phyloP scores from a whole-genome alignment of 2,329 filamentous ascomycete species.

The Ophiognomonia clavigignenti-juglandacearum region DNA sequence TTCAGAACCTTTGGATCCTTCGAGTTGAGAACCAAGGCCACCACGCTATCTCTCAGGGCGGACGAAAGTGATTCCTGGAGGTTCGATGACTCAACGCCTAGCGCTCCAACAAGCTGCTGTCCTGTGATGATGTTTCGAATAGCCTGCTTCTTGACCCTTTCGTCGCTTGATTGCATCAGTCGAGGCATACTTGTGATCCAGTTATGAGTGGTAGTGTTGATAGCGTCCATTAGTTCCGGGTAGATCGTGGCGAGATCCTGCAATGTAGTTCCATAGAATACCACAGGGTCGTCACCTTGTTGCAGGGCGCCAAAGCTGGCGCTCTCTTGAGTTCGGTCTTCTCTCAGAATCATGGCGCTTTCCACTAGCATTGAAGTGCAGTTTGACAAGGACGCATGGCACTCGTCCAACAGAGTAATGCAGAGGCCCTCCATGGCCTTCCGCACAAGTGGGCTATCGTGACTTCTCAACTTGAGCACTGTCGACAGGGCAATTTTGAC shows the following conservation, averaged over 20 bases:
- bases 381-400: slow-evolving; percentile 65
- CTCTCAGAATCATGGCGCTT: slow-evolving; percentile 66
- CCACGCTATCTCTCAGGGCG: slow-evolving; percentile 71
- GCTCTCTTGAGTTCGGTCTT: slow-evolving; percentile 35
- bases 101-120: slow-evolving; percentile 58
- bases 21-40: slow-evolving; percentile 33
- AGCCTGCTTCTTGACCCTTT: slow-evolving; percentile 66
- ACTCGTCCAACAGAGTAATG: slow-evolving; percentile 71
- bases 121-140: slow-evolving; percentile 74
- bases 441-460: slow-evolving; percentile 65
- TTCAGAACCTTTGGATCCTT: slow-evolving; percentile 27
- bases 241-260: slow-evolving; percentile 51
- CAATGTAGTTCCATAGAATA: slow-evolving; percentile 44
- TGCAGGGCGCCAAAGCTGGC: background rate
- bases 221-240: slow-evolving; percentile 44
- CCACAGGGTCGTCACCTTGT: slow-evolving; percentile 18
- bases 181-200: slow-evolving; percentile 80
- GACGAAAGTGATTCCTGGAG: slow-evolving; percentile 63
- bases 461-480: slow-evolving; percentile 68
- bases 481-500: slow-evolving; percentile 78
- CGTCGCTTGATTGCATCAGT: slow-evolving; percentile 78
- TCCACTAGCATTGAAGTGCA: slow-evolving; percentile 72
- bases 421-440: slow-evolving; percentile 66
- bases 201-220: slow-evolving; percentile 67
- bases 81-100: slow-evolving; percentile 60